A percentile compares a stretch with the other conserved stretches of the same genome.
Evolutionary conservation across 2,329 filamentous ascomycete genomes (phyloP).

Genomic region (Scedosporium aurantiacum): DNA sequence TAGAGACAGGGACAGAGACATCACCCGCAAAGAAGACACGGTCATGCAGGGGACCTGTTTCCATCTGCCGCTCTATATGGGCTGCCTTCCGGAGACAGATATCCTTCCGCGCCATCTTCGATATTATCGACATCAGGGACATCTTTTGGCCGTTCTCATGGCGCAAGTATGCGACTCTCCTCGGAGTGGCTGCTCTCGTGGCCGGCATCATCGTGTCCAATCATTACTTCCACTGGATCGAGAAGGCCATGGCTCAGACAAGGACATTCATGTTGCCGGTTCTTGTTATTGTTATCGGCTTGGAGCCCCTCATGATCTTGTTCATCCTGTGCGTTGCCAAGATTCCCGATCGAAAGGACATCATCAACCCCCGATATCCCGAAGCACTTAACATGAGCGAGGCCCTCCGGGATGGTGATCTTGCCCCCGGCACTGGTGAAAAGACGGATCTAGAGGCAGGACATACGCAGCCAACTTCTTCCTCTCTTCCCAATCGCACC

Average conservation of each 20-base stretch:
- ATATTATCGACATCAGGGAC: background rate
- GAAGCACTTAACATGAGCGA: background rate
- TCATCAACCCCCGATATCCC: background rate
- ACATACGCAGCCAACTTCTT: background rate
- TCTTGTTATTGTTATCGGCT: conserved; percentile 1
- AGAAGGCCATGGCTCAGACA: conserved; percentile 1
- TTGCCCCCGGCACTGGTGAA: background rate
- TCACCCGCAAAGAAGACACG: too few relatives aligned
- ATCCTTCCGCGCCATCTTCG: background rate
- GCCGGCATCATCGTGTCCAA: background rate
- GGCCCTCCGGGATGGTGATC: background rate
- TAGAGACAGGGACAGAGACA: background rate
- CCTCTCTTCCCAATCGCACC: background rate
- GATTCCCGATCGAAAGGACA: background rate
- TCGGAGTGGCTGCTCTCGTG: background rate
- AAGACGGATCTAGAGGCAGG: background rate
- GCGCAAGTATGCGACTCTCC: background rate
- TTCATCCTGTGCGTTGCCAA: background rate
- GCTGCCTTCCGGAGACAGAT: background rate
- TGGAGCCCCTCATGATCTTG: background rate
- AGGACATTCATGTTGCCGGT: background rate
- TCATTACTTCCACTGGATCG: background rate
- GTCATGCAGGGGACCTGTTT: background rate
- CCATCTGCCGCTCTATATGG: background rate
- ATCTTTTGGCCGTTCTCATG: conserved; percentile 1